phyloP scores from a whole-genome alignment of 2,329 filamentous ascomycete genomes.

The Aureobasidium lini region DNA sequence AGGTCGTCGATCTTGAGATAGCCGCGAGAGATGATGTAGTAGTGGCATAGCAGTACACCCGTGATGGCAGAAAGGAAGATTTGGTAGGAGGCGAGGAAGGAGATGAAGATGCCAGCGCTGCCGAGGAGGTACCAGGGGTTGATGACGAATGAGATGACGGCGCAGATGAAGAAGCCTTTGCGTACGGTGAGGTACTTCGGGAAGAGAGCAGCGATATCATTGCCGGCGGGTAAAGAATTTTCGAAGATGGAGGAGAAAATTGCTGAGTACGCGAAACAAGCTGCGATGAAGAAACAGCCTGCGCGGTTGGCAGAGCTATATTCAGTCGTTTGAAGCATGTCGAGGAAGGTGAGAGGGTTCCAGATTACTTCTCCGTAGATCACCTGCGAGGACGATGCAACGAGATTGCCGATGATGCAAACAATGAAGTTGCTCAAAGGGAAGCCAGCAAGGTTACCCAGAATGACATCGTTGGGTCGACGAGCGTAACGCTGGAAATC shows the following conservation, averaged over 20 bases:
- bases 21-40: slow-evolving; percentile 34
- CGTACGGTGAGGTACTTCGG: slow-evolving; percentile 36
- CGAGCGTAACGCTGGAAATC: slow-evolving; percentile 39
- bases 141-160: slow-evolving; percentile 29
- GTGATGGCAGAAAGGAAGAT: slow-evolving; percentile 37
- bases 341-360: slow-evolving; percentile 31
- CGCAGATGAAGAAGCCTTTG: slow-evolving; percentile 34
- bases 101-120: slow-evolving; percentile 32
- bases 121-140: slow-evolving; percentile 33
- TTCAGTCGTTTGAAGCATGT: slow-evolving; percentile 25
- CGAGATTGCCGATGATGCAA: slow-evolving; percentile 33
- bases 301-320: slow-evolving; percentile 26
- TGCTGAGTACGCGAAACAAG: slow-evolving; percentile 36
- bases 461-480: slow-evolving; percentile 34
- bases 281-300: slow-evolving; percentile 36
- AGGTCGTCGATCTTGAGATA: slow-evolving; percentile 43
- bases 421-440: slow-evolving; percentile 34
- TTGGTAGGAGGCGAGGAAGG: slow-evolving; percentile 37
- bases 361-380: slow-evolving; percentile 32
- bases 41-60: slow-evolving; percentile 37
- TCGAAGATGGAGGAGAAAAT: slow-evolving; percentile 41
- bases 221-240: slow-evolving; percentile 35
- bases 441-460: slow-evolving; percentile 35
- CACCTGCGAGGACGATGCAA: slow-evolving; percentile 27
- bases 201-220: slow-evolving; percentile 31